Conservation (phyloP, 2,329 filamentous ascomycete genomes). For the Penicillium capsulatum region DNA sequence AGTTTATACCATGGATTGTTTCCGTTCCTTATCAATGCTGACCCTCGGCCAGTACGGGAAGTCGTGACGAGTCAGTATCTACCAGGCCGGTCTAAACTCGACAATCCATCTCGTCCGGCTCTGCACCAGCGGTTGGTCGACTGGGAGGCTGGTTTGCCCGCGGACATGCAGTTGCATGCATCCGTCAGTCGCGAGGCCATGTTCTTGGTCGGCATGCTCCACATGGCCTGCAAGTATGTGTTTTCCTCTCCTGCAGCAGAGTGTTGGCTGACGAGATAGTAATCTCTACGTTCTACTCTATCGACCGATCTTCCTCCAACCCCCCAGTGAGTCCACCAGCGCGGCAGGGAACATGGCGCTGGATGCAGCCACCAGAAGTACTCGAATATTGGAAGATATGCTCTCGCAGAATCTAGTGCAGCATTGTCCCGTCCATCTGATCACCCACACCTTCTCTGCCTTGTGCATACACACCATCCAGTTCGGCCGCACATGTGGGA, state of each 20-base stretch:
- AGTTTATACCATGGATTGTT: slow-evolving; percentile 12
- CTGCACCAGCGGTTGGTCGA: slow-evolving; percentile 33
- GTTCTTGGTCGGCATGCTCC: slow-evolving; percentile 42
- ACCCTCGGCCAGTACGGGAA: slow-evolving; percentile 25
- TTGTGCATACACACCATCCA: slow-evolving; percentile 49
- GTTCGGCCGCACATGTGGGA: slow-evolving; percentile 36
- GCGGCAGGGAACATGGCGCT: slow-evolving; percentile 41
- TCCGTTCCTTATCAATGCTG: background rate
- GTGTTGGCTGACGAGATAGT: slow-evolving; percentile 15
- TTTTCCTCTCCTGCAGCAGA: no score
- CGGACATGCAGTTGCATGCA: slow-evolving; percentile 31
- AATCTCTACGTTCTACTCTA: slow-evolving; percentile 48
- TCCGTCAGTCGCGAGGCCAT: slow-evolving; percentile 29
- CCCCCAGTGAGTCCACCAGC: slow-evolving; percentile 23
- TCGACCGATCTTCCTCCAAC: slow-evolving; percentile 41
- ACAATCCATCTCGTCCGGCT: slow-evolving; percentile 20
- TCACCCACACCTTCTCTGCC: slow-evolving; percentile 48
- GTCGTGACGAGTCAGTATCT: slow-evolving; percentile 40
- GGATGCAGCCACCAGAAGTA: slow-evolving; percentile 46
- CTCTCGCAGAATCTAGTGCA: slow-evolving; percentile 43
- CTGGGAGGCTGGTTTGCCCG: slow-evolving; percentile 41
- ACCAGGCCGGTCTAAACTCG: slow-evolving; percentile 22
- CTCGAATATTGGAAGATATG: slow-evolving; percentile 49
- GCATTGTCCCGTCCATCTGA: slow-evolving; percentile 47
- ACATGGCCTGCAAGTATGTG: slow-evolving; percentile 45